Evolutionary conservation across 441 rosid species (phyloP).

Genomic region (Francoa sonchifolia): DNA sequence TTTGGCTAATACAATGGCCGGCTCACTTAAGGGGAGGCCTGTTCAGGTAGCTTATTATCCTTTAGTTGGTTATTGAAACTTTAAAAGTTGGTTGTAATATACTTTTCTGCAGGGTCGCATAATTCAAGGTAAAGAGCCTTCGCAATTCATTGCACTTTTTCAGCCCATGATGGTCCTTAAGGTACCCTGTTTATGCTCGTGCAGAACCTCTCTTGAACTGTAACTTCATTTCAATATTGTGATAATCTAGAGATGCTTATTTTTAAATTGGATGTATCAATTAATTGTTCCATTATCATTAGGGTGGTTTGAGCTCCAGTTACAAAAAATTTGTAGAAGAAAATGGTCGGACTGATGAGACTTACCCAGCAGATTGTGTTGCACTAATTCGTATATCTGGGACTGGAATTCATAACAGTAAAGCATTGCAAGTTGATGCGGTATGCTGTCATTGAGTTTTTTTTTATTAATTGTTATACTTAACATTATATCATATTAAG

Average conservation of each 20-base stretch:
- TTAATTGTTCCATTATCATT: conserved; percentile 1
- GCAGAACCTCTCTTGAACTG: conserved; percentile 1
- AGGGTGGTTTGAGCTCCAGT: conserved; percentile 96
- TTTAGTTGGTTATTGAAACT: conserved; percentile 9
- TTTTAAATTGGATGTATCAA: conserved; percentile 6
- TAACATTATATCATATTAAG: background rate
- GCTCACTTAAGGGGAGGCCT: conserved; percentile 86
- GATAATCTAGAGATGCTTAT: conserved; percentile 6
- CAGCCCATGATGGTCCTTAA: conserved; percentile 90
- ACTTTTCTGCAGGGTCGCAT: conserved; percentile 61
- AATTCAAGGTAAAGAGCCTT: conserved; percentile 91
- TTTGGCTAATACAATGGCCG: conserved; percentile 65
- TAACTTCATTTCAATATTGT: background rate
- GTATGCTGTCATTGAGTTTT: conserved; percentile 29
- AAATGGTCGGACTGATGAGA: conserved; percentile 56
- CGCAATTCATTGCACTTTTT: conserved; percentile 84
- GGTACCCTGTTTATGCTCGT: conserved; percentile 33
- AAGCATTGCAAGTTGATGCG: conserved; percentile 75
- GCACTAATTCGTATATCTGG: conserved; percentile 82
- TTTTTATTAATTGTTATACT: conserved; percentile 4
- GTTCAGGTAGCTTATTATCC: conserved; percentile 53
- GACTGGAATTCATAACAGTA: conserved; percentile 61
- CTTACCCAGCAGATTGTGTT: conserved; percentile 56
- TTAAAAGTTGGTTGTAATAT: conserved; percentile 18
- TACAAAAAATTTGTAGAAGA: conserved; percentile 55